phyloP scores from a whole-genome alignment of 2,329 filamentous ascomycete genomes.

The Botryotinia convoluta region DNA sequence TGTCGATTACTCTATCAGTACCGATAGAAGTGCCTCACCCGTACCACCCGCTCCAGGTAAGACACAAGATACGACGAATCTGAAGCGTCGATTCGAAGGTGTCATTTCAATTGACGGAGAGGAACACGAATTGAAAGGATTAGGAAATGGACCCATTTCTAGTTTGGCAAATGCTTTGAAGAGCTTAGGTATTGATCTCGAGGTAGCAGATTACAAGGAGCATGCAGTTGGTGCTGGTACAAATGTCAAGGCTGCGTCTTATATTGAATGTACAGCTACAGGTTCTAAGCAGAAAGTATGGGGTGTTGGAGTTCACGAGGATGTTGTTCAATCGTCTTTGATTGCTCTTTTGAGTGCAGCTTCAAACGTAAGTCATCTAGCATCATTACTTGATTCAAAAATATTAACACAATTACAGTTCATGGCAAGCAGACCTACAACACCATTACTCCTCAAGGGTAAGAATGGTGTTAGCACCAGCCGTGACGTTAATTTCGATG shows the following conservation, averaged over 20 bases:
- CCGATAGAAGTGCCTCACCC: conserved; percentile 76
- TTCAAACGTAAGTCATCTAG: conserved; percentile 78
- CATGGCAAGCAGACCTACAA: conserved; percentile 65
- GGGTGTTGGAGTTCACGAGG: conserved; percentile 89
- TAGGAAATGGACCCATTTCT: conserved; percentile 88
- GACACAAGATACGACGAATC: conserved; percentile 72
- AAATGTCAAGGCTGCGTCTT: conserved; percentile 89
- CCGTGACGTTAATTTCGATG: conserved; percentile 41
- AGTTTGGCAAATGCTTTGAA: conserved; percentile 80
- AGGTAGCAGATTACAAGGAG: conserved; percentile 94
- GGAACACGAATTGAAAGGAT: conserved; percentile 75
- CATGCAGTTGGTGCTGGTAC: conserved; percentile 82
- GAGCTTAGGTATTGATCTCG: conserved; percentile 76
- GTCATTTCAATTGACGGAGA: conserved; percentile 77
- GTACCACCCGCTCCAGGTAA: conserved; percentile 65
- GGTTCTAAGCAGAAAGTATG: conserved; percentile 72
- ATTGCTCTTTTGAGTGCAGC: conserved; percentile 83
- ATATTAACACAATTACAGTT: conserved; percentile 81
- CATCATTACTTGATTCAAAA: conserved; percentile 76
- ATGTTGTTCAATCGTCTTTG: conserved; percentile 86
- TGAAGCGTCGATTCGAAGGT: conserved; percentile 80
- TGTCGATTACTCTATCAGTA: conserved; percentile 86
- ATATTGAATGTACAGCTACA: conserved; percentile 79
- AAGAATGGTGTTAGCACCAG: conserved; percentile 47
- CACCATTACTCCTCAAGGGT: conserved; percentile 62